Evolutionary conservation across 495 filamentous ascomycete species (phyloP).

Genomic region (Penicillium coprophilum): DNA sequence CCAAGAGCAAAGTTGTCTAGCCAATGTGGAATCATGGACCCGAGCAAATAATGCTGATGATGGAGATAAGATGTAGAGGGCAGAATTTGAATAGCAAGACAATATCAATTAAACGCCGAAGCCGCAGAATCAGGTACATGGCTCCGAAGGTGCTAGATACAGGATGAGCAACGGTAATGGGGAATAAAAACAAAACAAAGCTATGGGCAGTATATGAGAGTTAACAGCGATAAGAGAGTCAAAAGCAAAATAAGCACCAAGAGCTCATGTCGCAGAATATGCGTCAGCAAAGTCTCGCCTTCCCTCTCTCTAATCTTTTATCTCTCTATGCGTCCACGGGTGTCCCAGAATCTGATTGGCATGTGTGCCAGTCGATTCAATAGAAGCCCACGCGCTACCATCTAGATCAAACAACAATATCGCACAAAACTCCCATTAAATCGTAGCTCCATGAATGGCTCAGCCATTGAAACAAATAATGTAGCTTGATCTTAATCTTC

Average conservation of each 20-base stretch:
- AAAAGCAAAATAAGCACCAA: conserved; percentile 2
- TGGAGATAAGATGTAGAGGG: not conserved
- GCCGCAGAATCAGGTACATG: conserved; percentile 15
- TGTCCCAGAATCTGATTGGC: not conserved
- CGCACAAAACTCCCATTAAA: conserved; percentile 9
- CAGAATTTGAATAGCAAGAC: not conserved
- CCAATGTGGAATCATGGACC: not conserved
- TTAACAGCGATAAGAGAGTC: conserved; percentile 1
- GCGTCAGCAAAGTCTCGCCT: not conserved
- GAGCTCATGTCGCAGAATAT: not conserved
- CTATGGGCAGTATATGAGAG: not conserved
- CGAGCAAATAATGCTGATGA: not conserved
- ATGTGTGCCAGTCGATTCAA: not conserved
- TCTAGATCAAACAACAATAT: conserved; percentile 1
- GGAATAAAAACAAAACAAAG: conserved; percentile 20
- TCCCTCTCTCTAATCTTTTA: conserved; percentile 8
- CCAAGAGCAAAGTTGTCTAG: not conserved
- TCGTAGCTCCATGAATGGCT: conserved; percentile 6
- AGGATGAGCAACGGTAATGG: conserved; percentile 24
- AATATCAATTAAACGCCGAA: not conserved
- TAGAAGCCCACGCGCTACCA: conserved; percentile 4
- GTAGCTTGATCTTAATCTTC: conserved; percentile 53
- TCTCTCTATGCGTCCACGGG: conserved; percentile 16
- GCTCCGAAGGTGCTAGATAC: conserved; percentile 14
- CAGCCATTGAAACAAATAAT: not conserved